Conservation (phyloP, 1,284 basidiomycete species). For the Naganishia cerealis region DNA sequence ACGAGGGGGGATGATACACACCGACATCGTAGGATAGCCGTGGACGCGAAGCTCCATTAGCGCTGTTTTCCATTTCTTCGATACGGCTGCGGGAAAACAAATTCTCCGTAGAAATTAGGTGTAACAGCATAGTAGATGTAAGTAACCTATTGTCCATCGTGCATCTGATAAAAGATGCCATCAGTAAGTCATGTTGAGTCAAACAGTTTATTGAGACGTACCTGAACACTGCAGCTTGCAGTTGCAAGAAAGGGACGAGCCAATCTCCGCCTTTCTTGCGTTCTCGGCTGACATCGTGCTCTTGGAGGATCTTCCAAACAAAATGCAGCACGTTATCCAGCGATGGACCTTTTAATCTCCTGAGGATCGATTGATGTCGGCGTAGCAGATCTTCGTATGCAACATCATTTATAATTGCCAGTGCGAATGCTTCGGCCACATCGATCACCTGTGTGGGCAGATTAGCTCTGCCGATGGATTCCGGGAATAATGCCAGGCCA, state of each 20-base stretch:
- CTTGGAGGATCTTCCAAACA: slow-evolving; percentile 9
- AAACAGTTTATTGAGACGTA: not conserved
- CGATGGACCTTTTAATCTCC: not conserved
- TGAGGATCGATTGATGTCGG: not conserved
- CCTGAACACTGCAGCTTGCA: slow-evolving; percentile 17
- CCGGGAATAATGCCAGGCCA: not conserved
- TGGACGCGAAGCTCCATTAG: not conserved
- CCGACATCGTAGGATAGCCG: slow-evolving; percentile 11
- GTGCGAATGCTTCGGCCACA: slow-evolving; percentile 2
- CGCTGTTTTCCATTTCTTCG: not conserved
- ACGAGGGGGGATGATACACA: not conserved
- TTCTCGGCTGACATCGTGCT: not conserved
- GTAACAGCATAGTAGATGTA: slow-evolving; percentile 13
- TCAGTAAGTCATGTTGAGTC: not conserved
- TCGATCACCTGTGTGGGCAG: not conserved
- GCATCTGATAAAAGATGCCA: not conserved
- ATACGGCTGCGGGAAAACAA: slow-evolving; percentile 2
- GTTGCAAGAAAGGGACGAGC: slow-evolving; percentile 12
- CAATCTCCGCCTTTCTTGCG: not conserved
- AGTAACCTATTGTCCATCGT: slow-evolving; percentile 19
- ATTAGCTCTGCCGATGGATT: not conserved
- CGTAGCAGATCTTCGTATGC: slow-evolving; percentile 27
- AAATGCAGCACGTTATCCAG: slow-evolving; percentile 2
- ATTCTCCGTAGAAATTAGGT: slow-evolving; percentile 17
- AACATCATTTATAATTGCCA: not conserved